Evolutionary conservation across 1,284 basidiomycete genomes (phyloP), one percentile per base, ranked within the genome.

Genomic region (Sanghuangporus weigelae): DNA sequence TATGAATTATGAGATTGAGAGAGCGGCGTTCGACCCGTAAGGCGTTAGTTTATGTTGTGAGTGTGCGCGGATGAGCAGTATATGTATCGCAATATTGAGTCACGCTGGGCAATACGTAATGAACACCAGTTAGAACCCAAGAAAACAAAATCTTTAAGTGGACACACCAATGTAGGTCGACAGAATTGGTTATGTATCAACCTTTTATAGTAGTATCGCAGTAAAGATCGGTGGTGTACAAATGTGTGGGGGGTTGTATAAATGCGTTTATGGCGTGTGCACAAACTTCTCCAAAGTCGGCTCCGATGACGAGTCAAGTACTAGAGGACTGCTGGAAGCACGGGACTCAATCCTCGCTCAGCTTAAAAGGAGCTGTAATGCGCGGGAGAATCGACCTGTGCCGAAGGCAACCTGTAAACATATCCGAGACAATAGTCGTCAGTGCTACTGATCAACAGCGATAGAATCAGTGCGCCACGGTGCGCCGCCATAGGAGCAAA

Each of bases 391-490:
- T 54, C 53, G 19, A 54, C 53, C 53, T 54, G 53, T 54, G 53
- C 53, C 31, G 31, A n/a, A 35, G 35, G 26, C 31, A 54, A 54
- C 53, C 53, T 54, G 53, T 12, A 10, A 51, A 19, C 49, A 51
- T 31, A 51, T 36, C 16, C 53, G 53, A 54, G 53, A 54, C 53
- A 54, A 54, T 54, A 19, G 53, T 54, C 53, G 53, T 54, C 11
- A 54, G 53, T 54, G 14, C 11, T 36, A 38, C 53, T 54, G n/a
- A 38, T 54, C 26, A 16, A n/a, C 53, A 53, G 31, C 21, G 31
- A 54, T 36, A n/a, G 38, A 46, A 46, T 3, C 11, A 46, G 21
- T 16, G 44, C 44, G 16, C 44, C 26, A 31, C 5, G 26, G 7
- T 38, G 31, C 53, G 16, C 36, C 53, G n/a, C 31, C 10, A 12